Evolutionary conservation across 2,329 filamentous ascomycete species (phyloP), one percentile per base, ranked within the genome.

Genomic region (Nannizziopsis arthrosporioides): DNA sequence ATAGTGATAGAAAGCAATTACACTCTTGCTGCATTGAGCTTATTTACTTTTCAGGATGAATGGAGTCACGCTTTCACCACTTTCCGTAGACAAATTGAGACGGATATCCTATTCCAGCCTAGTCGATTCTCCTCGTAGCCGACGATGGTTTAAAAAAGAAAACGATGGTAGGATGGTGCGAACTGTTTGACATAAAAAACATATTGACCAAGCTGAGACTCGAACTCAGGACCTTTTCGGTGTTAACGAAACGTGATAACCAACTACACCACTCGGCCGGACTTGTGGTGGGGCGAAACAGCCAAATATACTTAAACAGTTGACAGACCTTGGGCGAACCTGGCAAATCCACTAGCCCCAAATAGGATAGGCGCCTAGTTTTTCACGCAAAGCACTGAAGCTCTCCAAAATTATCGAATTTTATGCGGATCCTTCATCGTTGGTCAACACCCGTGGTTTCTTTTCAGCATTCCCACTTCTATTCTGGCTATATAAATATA

Each of bases 1-100:
- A 68, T 61, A 67, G 62, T 66, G 66, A 43, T 66, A 67, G 64
- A 67, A 61, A 65, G 64, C 59, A 63, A 62, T 62, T 54, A 42
- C 48, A 48, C 35, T 47, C 30, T 51, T 18, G 40, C 31, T 36
- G 7, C 14, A 34, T 18, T 40, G 31, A 14, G 9, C 19, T 17
- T 34, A 32, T 43, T 12, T 18, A 17, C 31, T n/a, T 30, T 30
- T 18, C 2, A 2, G 31, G 8, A 14, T 2, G 6, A 27, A 18
- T 9, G 27, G 32, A 15, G 18, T 8, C 22, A 41, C 15, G 19
- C 17, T 37, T 15, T 4, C 10, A 36, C 12, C 9, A 17, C 17
- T 37, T 37, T 17, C 12, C 17, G n/a, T n/a, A n/a, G n/a, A n/a
- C n/a, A n/a, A n/a, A n/a, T n/a, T n/a, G n/a, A n/a, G n/a, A n/a